Evolutionary conservation across 2,329 filamentous ascomycete species (phyloP).

Genomic region (Coniochaeta sp.): DNA sequence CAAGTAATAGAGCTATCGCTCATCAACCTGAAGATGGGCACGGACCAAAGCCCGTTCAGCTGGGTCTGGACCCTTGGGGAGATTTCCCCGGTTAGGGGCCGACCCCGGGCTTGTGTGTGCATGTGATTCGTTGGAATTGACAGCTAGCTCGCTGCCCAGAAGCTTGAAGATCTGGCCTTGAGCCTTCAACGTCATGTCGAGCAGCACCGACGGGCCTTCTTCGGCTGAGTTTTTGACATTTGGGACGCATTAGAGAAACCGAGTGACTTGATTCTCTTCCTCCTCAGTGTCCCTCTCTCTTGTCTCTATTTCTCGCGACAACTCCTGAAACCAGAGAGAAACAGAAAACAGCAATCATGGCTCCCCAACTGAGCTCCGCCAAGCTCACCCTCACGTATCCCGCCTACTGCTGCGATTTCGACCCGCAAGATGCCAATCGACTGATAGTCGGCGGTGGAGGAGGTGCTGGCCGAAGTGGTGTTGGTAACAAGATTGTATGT

Average conservation of each 20-base stretch:
- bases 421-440: slow-evolving; percentile 67
- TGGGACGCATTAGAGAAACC: not conserved
- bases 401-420: slow-evolving; percentile 82
- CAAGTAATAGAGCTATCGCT: too few species aligned
- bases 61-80: not conserved
- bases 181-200: not conserved
- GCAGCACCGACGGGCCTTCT: not conserved
- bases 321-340: not conserved
- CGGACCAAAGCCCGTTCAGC: not conserved
- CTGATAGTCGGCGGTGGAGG: slow-evolving; percentile 84
- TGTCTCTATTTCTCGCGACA: not conserved
- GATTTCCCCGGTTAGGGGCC: not conserved
- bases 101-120: not conserved
- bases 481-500: slow-evolving; percentile 75
- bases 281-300: not conserved
- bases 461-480: slow-evolving; percentile 71
- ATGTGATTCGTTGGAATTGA: not conserved
- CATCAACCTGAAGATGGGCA: not conserved
- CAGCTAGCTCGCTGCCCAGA: not conserved
- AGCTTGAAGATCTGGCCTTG: slow-evolving; percentile 1
- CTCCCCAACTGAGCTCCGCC: not conserved
- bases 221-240: not conserved
- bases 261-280: not conserved
- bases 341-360: not conserved
- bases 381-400: slow-evolving; percentile 32